Base-by-base conservation (phyloP, 2,329 filamentous ascomycete genomes). In the Aspergillus alliaceus region DNA sequence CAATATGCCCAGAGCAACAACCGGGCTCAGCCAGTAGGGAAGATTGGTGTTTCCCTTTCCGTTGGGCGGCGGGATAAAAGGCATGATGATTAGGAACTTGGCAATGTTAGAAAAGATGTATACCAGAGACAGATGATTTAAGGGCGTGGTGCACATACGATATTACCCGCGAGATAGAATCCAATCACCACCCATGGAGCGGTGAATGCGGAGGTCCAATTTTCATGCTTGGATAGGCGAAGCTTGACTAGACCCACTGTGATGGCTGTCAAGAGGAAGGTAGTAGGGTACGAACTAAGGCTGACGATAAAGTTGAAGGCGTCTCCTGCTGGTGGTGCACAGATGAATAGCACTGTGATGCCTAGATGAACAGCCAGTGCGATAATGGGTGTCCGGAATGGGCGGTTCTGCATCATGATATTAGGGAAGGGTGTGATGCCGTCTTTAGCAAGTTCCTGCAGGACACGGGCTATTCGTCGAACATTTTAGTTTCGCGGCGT, bases 381-480 rank as follows among this genome's bases (percentile, higher is more conserved):
- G 2, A 46, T 27, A 8, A 66, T 59, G 0, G 64, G 65, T 1
- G 65, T 66, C 22, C 58, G 57, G 37, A 67, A 66, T 2, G 64
- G 64, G 15, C 64, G 59, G 49, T 62, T 64, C 24, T 66, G 63
- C 60, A 66, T 66, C 40, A 66, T 51, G 27, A 66, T 24, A 20
- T 59, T 53, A 1, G 64, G 65, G 35, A 67, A 67, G 2, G 64
- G 65, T 4, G 59, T 60, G n/a, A 64, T 59, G 25, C 64, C 64
- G 49, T 67, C 65, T 47, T 67, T 67, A 2, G 63, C 65, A 4
- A 67, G 31, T 42, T 66, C 65, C 55, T 67, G 65, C 14, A 65
- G 61, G 1, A 67, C 59, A 2, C 64, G 64, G 7, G 65, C 63
- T 65, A 25, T 37, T 6, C 12, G 15, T 42, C 9, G 53, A 22